Base-by-base conservation (phyloP, 148 eudicot genomes). In the Nepenthes gracilis region DNA sequence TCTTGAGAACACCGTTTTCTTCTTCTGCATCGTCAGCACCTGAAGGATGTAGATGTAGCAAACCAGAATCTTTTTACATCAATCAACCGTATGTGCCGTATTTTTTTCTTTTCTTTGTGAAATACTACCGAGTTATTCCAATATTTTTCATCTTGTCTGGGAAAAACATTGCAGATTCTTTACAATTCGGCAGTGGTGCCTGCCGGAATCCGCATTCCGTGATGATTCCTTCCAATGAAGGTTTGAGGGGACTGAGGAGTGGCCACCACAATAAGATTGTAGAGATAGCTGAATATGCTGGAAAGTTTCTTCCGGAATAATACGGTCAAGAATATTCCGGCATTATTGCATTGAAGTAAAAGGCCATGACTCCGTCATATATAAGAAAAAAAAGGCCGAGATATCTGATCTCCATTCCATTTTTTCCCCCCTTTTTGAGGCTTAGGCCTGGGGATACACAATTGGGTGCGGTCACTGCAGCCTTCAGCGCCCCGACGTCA, bases 141-240 rank as follows among this genome's bases (percentile, higher is more conserved):
- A 10, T 49, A 49, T 49, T 33, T 55, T 70, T 55, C 71, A 37
- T 35, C n/a, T 35, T 9, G 48, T 56, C 49, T 43, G 62, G 36
- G 12, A 1, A 49, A 2, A 4, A 6, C 13, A 11, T 60, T 70
- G 81, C 92, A 94, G 97, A 80, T 71, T 81, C 97, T 12, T 77
- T 94, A 54, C 95, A 86, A 84, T 85, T 94, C 36, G 97, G 86
- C 67, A 80, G 74, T 54, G 92, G 85, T 57, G 99, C 99, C 51
- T 70, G 80, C 57, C 73, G 49, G 40, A 89, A 89, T 68, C 81
- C 89, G 48, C 92, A 93, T 61, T 86, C 90, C 69, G 83, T 83
- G 75, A 94, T 86, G 55, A 80, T 78, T 74, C 99, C 99, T 71
- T 89, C 85, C 63, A 78, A 85, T 72, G 82, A 84, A 76, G 97